A percentile compares a stretch with the other conserved stretches of the same genome.
These are phyloP conservation scores for Thinopyrum elongatum DNA, from an alignment of 176 grass and related monocot species.

Conservation along the genomic window DNA sequence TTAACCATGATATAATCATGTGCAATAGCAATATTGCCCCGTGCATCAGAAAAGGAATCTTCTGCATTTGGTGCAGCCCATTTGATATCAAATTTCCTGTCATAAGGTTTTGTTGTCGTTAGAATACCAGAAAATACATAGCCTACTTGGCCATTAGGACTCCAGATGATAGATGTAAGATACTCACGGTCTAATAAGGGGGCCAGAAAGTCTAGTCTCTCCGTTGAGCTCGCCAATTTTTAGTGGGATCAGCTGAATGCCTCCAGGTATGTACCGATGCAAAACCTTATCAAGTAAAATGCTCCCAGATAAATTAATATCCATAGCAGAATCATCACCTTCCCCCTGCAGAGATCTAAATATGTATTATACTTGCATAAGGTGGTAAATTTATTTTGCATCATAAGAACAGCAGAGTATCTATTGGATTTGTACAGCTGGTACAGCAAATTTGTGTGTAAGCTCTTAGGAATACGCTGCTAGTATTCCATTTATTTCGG, in stretches of 20 bases:
- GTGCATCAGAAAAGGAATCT: conserved; percentile 94
- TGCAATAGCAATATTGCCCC: conserved; percentile 87
- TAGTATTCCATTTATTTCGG: not conserved
- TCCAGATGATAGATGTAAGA: conserved; percentile 3
- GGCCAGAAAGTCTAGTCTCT: conserved; percentile 96
- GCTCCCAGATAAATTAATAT: conserved; percentile 97
- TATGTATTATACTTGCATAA: conserved; percentile 33
- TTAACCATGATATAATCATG: conserved; percentile 83
- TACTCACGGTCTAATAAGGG: conserved; percentile 90
- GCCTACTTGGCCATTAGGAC: not conserved
- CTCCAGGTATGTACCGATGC: conserved; percentile 73
- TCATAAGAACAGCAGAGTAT: conserved; percentile 19
- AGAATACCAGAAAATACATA: conserved; percentile 17
- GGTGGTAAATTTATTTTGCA: conserved; percentile 18
- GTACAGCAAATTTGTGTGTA: conserved; percentile 14
- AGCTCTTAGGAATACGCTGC: not conserved
- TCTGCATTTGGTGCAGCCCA: conserved; percentile 97
- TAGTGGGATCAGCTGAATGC: conserved; percentile 65
- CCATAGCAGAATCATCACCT: conserved; percentile 86
- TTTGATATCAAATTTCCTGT: conserved; percentile 98
- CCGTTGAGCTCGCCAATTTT: conserved; percentile 98
- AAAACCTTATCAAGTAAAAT: conserved; percentile 94
- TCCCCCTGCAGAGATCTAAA: conserved; percentile 66
- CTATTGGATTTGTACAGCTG: not conserved
- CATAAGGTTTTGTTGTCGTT: not conserved